A percentile compares a stretch with the other conserved stretches of the same genome.
Conservation (phyloP, 495 filamentous ascomycete species). For the Penicillium robsamsonii region DNA sequence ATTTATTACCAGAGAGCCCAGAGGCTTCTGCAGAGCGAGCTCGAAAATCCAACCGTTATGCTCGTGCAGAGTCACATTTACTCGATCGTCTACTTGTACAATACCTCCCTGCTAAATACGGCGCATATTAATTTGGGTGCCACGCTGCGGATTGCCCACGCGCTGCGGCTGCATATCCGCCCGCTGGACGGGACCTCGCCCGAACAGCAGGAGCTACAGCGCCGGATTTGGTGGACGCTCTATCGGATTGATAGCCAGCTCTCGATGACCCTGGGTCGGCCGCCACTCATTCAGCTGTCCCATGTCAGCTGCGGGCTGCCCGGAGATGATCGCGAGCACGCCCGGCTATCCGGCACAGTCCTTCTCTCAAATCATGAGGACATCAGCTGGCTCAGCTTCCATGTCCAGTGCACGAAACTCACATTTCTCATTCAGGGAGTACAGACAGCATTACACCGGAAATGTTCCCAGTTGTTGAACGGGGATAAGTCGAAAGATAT, state of each 20-base stretch:
- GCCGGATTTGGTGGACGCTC: conserved; percentile 53
- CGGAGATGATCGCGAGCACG: conserved; percentile 31
- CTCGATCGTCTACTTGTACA: background rate
- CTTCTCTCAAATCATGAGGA: conserved; percentile 37
- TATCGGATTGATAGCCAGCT: conserved; percentile 48
- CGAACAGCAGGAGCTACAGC: conserved; percentile 34
- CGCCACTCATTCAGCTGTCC: conserved; percentile 36
- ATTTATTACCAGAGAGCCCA: conserved; percentile 48
- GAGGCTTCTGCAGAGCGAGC: conserved; percentile 41
- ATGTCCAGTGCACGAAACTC: conserved; percentile 39
- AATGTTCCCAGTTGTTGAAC: conserved; percentile 11
- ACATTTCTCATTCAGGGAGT: conserved; percentile 34
- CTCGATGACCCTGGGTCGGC: conserved; percentile 53
- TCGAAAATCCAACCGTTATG: conserved; percentile 44
- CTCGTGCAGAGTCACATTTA: background rate
- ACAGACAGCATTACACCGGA: conserved; percentile 37
- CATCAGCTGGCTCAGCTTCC: conserved; percentile 42
- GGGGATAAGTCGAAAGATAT: conserved; percentile 18
- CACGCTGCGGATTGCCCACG: conserved; percentile 48
- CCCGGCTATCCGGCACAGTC: conserved; percentile 36
- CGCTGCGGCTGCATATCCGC: conserved; percentile 48
- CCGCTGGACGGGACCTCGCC: background rate
- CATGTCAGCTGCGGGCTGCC: conserved; percentile 41
- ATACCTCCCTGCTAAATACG: conserved; percentile 49
- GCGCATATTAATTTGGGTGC: conserved; percentile 38